Evolutionary conservation across 2,329 filamentous ascomycete species (phyloP).

Genomic region (Clarireedia monteithiana): DNA sequence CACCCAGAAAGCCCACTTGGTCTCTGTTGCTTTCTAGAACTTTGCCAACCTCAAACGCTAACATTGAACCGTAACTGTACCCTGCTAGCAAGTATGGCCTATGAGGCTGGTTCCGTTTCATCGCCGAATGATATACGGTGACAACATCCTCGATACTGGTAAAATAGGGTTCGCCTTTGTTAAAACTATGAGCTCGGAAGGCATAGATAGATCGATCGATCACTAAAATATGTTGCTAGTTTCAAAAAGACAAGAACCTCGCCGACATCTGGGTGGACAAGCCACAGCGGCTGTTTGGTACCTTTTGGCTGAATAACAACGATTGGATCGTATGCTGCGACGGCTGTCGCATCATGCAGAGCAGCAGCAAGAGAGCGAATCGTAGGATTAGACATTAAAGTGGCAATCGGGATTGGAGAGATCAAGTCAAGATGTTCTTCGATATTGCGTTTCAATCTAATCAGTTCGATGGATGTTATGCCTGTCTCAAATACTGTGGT

Average conservation of each 20-base stretch:
- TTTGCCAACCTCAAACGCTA: conserved; percentile 45
- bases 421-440: conserved; percentile 18
- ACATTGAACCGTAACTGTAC: conserved; percentile 42
- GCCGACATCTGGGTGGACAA: conserved; percentile 36
- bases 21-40: conserved; percentile 29
- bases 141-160: conserved; percentile 33
- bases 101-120: conserved; percentile 36
- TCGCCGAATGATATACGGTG: conserved; percentile 33
- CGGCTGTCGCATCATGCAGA: conserved; percentile 19
- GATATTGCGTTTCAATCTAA: conserved; percentile 13
- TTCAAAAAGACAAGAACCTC: conserved; percentile 36
- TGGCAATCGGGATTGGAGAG: conserved; percentile 31
- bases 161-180: conserved; percentile 31
- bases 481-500: conserved; percentile 28
- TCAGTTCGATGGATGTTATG: conserved; percentile 21
- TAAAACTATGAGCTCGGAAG: conserved; percentile 34
- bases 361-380: conserved; percentile 24
- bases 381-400: conserved; percentile 31
- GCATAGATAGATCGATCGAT: conserved; percentile 36
- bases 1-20: conserved; percentile 36
- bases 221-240: conserved; percentile 32
- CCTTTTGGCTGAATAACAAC: conserved; percentile 28
- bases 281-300: conserved; percentile 33
- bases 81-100: conserved; percentile 46
- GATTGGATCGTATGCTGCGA: conserved; percentile 30